These are phyloP conservation scores for Syncephalis plumigaleata DNA, from an alignment of 371 early-diverging fungal species.

Conservation along the genomic window DNA sequence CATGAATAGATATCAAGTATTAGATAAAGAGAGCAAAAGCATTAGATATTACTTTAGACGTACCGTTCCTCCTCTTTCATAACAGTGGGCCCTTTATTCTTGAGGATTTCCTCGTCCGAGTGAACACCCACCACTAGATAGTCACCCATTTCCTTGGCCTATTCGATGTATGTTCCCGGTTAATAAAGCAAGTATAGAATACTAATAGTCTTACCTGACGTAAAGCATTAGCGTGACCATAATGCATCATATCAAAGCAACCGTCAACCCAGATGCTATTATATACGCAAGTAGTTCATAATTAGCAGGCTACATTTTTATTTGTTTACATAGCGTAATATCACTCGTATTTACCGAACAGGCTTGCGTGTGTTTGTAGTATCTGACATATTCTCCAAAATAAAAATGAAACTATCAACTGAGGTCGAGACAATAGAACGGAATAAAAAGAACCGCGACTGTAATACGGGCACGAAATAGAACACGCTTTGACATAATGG, in stretches of 20 bases:
- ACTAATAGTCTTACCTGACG: slow-evolving; percentile 55
- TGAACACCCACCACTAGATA: slow-evolving; percentile 92
- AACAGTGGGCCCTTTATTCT: slow-evolving; percentile 91
- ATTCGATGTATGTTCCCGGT: too few species aligned
- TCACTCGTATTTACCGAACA: neutral
- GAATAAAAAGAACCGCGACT: too few species aligned
- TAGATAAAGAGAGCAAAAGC: too few species aligned
- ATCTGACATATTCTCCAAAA: neutral
- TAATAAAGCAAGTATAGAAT: neutral
- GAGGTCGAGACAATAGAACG: too few species aligned
- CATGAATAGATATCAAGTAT: neutral
- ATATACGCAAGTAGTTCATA: neutral
- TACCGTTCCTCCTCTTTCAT: slow-evolving; percentile 89
- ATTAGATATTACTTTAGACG: neutral
- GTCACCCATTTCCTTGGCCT: slow-evolving; percentile 87
- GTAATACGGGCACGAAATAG: too few species aligned
- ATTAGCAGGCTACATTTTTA: too few species aligned
- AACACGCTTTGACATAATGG: too few species aligned
- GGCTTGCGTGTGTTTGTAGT: neutral
- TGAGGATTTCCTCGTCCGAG: slow-evolving; percentile 76
- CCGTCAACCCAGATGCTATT: slow-evolving; percentile 76
- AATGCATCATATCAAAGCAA: slow-evolving; percentile 91
- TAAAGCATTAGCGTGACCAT: slow-evolving; percentile 89
- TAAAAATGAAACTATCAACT: too few species aligned
- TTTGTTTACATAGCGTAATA: neutral